Base-by-base conservation (phyloP, 305 asterid genomes). In the Petunia hybrid region DNA sequence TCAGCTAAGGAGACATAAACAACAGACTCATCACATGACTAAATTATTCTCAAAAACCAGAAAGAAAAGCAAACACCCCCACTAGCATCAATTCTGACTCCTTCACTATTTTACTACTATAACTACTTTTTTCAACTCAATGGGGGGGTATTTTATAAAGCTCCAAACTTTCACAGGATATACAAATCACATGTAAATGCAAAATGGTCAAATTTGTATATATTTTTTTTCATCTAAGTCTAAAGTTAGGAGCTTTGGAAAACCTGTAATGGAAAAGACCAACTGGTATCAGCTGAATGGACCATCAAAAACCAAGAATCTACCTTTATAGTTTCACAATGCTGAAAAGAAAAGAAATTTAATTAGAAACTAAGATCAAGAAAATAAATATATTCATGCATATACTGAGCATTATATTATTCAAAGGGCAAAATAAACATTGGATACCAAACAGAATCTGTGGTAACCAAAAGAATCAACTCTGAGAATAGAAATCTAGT, bases 1-100 rank as follows among this genome's bases (percentile, higher is more conserved):
- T 89, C 86, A 93, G 92, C 94, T 80, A 75, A 89, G 97, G 92
- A 89, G 94, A 91, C 99, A 90, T 82, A 40, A 83, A 80, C 88
- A 89, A 87, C 94, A 88, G 86, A 63, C 82, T 87, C 85, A 81
- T 65, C 88, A 86, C 92, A 22, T 22, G 31, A 88, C 91, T 95
- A 83, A 88, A 85, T 81, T 91, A 93, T 87, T 93, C 89, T 82
- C 87, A 86, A 83, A 85, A 87, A 84, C 85, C 16, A 63, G 45
- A 38, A 1, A 8, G 12, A 62, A 22, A 22, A 22, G 83, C 79
- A 85, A 83, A 74, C 81, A 84, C 84, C 71, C 84, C 86, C 87
- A 84, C 86, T 82, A 83, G 67, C 87, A 77, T 86, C 84, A 77
- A 69, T 14, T 85, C 91, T 82, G 81, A 81, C 88, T 87, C 66